Evolutionary conservation across 164 flowering plant species (phyloP).

Genomic region (Macadamia integrifolia): DNA sequence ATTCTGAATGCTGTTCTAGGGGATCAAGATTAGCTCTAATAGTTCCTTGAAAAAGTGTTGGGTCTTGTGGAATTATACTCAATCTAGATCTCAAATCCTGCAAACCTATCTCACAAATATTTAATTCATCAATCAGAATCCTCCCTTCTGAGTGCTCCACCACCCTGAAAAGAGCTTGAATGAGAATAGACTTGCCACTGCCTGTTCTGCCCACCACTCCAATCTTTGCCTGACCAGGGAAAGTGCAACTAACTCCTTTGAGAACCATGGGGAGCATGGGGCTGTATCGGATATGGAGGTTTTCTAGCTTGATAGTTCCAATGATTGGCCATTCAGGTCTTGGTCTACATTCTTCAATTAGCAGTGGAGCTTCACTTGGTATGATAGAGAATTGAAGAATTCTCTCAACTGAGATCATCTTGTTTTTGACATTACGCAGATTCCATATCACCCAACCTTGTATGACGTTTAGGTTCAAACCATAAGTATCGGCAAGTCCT

Average conservation of each 20-base stretch:
- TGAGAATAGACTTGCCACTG: slow-evolving; percentile 87
- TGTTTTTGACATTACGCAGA: slow-evolving; percentile 75
- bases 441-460: slow-evolving; percentile 87
- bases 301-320: slow-evolving; percentile 48
- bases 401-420: slow-evolving; percentile 82
- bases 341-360: slow-evolving; percentile 55
- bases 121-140: slow-evolving; percentile 64
- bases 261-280: slow-evolving; percentile 66
- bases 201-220: slow-evolving; percentile 90
- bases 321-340: slow-evolving; percentile 55
- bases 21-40: slow-evolving; percentile 80
- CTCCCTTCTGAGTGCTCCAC: slow-evolving; percentile 63
- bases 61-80: slow-evolving; percentile 84
- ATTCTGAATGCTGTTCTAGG: slow-evolving; percentile 55
- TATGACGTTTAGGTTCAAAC: slow-evolving; percentile 65
- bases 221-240: slow-evolving; percentile 61
- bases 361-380: slow-evolving; percentile 72
- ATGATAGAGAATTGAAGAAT: slow-evolving; percentile 58
- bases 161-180: slow-evolving; percentile 78
- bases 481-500: slow-evolving; percentile 76
- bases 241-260: slow-evolving; percentile 59
- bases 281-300: slow-evolving; percentile 56
- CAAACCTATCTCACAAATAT: slow-evolving; percentile 56
- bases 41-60: slow-evolving; percentile 73
- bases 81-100: slow-evolving; percentile 66